A percentile compares a stretch with the other conserved stretches of the same genome.
Conservation (phyloP, 169 alveolate genomes). For the Cytauxzoon felis region DNA sequence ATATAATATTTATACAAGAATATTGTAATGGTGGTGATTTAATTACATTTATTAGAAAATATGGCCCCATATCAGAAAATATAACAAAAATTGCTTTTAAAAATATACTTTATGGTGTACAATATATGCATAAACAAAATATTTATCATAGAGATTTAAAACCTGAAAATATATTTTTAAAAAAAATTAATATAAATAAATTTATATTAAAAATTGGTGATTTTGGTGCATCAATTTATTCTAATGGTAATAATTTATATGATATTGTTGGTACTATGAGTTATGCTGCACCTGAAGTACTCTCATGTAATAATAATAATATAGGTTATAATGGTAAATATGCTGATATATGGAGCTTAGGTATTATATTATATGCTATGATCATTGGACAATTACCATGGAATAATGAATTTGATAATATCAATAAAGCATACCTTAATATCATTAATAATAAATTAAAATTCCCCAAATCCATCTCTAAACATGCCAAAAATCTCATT, state of each 20-base stretch:
- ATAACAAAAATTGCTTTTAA: slow-evolving; percentile 73
- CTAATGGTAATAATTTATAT: slow-evolving; percentile 38
- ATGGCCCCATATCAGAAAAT: slow-evolving; percentile 65
- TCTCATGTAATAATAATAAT: slow-evolving; percentile 65
- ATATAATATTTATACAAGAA: slow-evolving; percentile 80
- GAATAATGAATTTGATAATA: slow-evolving; percentile 80
- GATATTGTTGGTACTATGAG: slow-evolving; percentile 79
- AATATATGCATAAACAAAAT: slow-evolving; percentile 75
- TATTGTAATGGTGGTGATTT: slow-evolving; percentile 88
- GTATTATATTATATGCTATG: slow-evolving; percentile 94
- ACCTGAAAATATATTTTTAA: slow-evolving; percentile 88
- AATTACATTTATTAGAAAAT: slow-evolving; percentile 80
- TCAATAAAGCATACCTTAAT: slow-evolving; percentile 60
- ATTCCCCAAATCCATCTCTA: slow-evolving; percentile 51
- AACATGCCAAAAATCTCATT: slow-evolving; percentile 36
- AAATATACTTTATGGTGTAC: slow-evolving; percentile 72
- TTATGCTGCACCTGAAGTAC: slow-evolving; percentile 80
- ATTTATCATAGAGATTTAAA: slow-evolving; percentile 87
- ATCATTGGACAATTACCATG: slow-evolving; percentile 95
- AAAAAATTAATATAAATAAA: slow-evolving; percentile 74
- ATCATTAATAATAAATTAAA: slow-evolving; percentile 49
- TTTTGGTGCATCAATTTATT: slow-evolving; percentile 83
- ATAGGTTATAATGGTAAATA: slow-evolving; percentile 87
- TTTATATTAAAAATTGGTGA: slow-evolving; percentile 90
- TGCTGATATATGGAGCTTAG: slow-evolving; percentile 96